Base-by-base conservation (phyloP, 2,329 filamentous ascomycete genomes). In the Epichloe amarillans region DNA sequence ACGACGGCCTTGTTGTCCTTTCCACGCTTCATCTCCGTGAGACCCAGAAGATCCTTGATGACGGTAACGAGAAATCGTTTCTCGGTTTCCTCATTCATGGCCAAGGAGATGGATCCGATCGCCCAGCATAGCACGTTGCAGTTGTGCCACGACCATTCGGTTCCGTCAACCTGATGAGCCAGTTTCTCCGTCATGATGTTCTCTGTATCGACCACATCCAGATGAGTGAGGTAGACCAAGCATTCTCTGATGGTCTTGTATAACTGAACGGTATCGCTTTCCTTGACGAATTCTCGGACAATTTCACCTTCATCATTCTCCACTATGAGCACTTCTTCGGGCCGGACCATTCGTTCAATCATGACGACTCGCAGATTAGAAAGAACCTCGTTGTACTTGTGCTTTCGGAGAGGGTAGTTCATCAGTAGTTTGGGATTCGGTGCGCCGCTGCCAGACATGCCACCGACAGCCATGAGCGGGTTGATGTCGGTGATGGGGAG, bases 41-140 rank as follows among this genome's bases (percentile, higher is more conserved):
- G 75, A 1, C 93, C 94, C 30, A 98, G 81, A 7, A 98, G 80
- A 62, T 98, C 93, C 72, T 98, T 98, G 61, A 98, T 98, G 50
- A 98, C 94, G 0, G 93, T 98, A 47, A 98, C 93, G 41, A 98
- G 73, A 75, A 98, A 98, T 11, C 93, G 82, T 74, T 98, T 98
- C 70, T 98, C 93, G 0, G 93, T 98, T 68, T 98, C 93, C 64
- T 98, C 93, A 64, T 96, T 98, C 93, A 98, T 98, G 49, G 93
- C 93, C 51, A 95, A 81, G 1, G 94, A 98, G 59, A 98, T 98
- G 11, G 93, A 98, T 40, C 93, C 93, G 60, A 98, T 98, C 33
- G 93, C 93, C 93, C 93, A 98, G 75, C 93, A 98, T 46, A 98
- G 81, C 5, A 95, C 96, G 71, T 98, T 98, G 81, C 93, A 98